Evolutionary conservation across 768 basidiomycete species (phyloP).

Genomic region (Phanerodontia chrysosporium): DNA sequence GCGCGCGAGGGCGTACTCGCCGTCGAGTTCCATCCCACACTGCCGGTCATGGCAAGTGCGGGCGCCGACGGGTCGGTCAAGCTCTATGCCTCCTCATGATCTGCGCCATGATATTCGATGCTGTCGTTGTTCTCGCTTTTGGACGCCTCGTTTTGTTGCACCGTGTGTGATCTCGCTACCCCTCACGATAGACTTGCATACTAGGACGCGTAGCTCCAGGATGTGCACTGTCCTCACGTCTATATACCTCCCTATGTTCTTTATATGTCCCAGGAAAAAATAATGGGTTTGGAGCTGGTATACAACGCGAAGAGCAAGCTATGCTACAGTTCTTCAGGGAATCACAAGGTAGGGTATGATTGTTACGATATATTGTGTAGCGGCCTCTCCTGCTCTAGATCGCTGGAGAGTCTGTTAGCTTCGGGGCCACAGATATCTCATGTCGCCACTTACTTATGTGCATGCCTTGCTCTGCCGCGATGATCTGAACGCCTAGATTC

Average conservation of each 20-base stretch:
- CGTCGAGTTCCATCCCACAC: slow-evolving; percentile 77
- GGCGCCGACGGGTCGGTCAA: slow-evolving; percentile 96
- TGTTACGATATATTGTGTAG: not conserved
- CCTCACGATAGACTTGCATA: slow-evolving; percentile 7
- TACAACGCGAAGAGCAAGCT: not conserved
- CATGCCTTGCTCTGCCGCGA: slow-evolving; percentile 78
- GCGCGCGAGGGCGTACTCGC: slow-evolving; percentile 87
- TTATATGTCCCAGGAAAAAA: slow-evolving; percentile 4
- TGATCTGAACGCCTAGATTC: slow-evolving; percentile 66
- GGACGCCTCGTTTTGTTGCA: slow-evolving; percentile 14
- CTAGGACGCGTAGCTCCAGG: slow-evolving; percentile 2
- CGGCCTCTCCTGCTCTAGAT: not conserved
- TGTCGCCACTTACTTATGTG: slow-evolving; percentile 56
- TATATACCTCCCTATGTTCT: slow-evolving; percentile 25
- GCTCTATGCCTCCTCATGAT: slow-evolving; percentile 82
- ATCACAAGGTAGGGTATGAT: not conserved
- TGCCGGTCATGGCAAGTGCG: slow-evolving; percentile 87
- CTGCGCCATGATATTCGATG: slow-evolving; percentile 1
- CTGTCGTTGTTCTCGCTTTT: slow-evolving; percentile 1
- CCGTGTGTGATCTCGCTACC: slow-evolving; percentile 4
- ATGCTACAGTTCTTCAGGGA: not conserved
- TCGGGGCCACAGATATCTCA: not conserved
- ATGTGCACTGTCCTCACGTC: slow-evolving; percentile 16
- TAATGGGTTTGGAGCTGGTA: slow-evolving; percentile 13
- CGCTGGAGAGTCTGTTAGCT: not conserved